Evolutionary conservation across 2,329 filamentous ascomycete species (phyloP), one percentile per base, ranked within the genome.

Genomic region (Botryosphaeria agaves): DNA sequence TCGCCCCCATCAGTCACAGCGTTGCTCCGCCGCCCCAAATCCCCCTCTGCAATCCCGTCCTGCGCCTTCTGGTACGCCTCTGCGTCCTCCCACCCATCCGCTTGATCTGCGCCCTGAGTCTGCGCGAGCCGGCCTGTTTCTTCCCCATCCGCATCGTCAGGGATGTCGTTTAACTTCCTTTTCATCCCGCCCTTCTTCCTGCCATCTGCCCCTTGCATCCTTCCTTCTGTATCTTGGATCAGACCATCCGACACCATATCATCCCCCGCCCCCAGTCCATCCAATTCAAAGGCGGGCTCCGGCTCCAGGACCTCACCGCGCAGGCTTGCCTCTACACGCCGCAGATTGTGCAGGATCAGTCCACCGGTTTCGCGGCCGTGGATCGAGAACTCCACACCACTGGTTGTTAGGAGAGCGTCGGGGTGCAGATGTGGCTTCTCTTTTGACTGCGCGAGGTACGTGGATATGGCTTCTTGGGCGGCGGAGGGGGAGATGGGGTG

Each of bases 341-440:
- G 52, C 27, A 71, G 44, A 40, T 68, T 63, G 42, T 66, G 61
- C 31, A 71, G 51, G 9, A 58, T 52, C n/a, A 67, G 49, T 5
- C 59, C 57, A 26, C 62, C 60, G 12, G 40, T 43, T 1, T 57
- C 49, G 2, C 61, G 61, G 28, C 52, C 51, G 28, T 55, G 45
- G 11, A 57, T 49, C 14, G 51, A 48, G 41, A 57, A 61, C 8
- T 45, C 44, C 5, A 61, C 50, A 26, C 59, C 59, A 15, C 47
- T 48, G 7, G 52, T 44, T 11, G 48, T 55, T 25, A 64, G 52
- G 28, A 56, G 46, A 23, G 57, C 54, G 35, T 64, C 61, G 0
- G 62, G 62, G 41, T 65, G 61, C 5, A 63, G 48, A 41, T 60
- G 51, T n/a, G 60, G 46, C 34, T 52, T 44, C 4, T 44, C 43